Conservation (phyloP, 2,329 filamentous ascomycete species). For the Metarhizium robertsii region DNA sequence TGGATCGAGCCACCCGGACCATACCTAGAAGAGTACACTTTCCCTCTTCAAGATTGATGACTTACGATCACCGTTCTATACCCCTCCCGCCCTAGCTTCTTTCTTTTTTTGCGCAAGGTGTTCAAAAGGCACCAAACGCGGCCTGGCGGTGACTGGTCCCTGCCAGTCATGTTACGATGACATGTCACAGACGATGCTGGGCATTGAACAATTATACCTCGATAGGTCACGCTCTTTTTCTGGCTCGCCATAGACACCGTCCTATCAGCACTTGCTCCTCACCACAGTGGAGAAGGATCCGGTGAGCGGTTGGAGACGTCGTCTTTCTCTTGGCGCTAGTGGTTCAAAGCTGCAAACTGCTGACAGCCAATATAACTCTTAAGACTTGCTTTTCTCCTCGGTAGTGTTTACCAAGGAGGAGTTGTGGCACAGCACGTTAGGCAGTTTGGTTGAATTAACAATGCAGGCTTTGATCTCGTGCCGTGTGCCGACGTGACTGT, state of each 20-base stretch:
- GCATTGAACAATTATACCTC: background rate
- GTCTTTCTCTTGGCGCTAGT: background rate
- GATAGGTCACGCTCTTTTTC: background rate
- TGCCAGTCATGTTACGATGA: background rate
- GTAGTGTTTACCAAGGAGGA: background rate
- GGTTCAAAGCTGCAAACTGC: background rate
- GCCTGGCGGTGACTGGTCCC: slow-evolving; percentile 2
- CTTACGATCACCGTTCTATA: background rate
- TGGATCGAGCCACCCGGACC: slow-evolving; percentile 7
- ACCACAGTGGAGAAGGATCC: background rate
- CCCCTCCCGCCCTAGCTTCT: background rate
- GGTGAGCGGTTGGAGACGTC: background rate
- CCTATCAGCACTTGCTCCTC: background rate
- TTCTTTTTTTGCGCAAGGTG: background rate
- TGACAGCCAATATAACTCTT: background rate
- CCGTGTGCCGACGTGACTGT: slow-evolving; percentile 5
- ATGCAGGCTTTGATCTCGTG: slow-evolving; percentile 4
- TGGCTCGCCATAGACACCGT: background rate
- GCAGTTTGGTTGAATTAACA: slow-evolving; percentile 6
- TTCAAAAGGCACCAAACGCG: background rate
- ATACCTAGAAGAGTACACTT: slow-evolving; percentile 6
- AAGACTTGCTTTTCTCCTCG: background rate
- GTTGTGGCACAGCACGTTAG: slow-evolving; percentile 1
- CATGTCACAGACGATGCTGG: background rate
- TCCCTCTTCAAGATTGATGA: slow-evolving; percentile 4